Evolutionary conservation across 495 filamentous ascomycete species (phyloP).

Genomic region (Talaromyces proteolyticus): DNA sequence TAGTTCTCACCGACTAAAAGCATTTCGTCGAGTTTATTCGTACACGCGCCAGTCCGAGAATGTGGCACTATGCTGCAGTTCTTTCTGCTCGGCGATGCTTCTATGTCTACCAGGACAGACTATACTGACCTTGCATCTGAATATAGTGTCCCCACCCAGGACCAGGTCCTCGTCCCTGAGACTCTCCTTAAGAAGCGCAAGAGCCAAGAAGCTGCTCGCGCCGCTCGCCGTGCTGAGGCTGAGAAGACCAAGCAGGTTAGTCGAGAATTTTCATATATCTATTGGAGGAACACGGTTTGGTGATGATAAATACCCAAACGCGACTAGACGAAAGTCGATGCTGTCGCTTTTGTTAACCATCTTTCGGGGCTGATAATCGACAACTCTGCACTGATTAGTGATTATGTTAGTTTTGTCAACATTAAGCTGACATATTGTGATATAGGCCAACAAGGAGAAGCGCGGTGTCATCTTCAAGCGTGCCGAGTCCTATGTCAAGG

Average conservation of each 20-base stretch:
- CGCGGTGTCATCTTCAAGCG: slow-evolving; percentile 98
- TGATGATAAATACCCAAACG: slow-evolving; percentile 77
- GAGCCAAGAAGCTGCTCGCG: slow-evolving; percentile 96
- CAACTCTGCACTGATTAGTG: slow-evolving; percentile 15
- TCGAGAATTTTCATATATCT: slow-evolving; percentile 21
- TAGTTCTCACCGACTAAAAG: slow-evolving; percentile 70
- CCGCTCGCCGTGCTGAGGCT: slow-evolving; percentile 71
- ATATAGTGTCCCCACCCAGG: slow-evolving; percentile 65
- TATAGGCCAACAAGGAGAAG: slow-evolving; percentile 93
- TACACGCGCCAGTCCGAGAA: slow-evolving; percentile 65
- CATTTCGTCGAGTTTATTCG: slow-evolving; percentile 72
- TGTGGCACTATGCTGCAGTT: slow-evolving; percentile 86
- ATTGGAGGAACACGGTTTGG: slow-evolving; percentile 32
- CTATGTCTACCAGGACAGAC: slow-evolving; percentile 56
- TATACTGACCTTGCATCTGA: slow-evolving; percentile 59
- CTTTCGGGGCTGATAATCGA: slow-evolving; percentile 95
- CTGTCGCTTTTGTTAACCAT: slow-evolving; percentile 96
- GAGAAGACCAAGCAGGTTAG: slow-evolving; percentile 87
- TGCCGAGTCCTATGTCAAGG: slow-evolving; percentile 98
- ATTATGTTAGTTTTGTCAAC: slow-evolving; percentile 12
- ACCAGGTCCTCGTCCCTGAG: slow-evolving; percentile 94
- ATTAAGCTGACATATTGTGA: slow-evolving; percentile 30
- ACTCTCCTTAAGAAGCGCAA: slow-evolving; percentile 99
- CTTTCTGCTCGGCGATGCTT: slow-evolving; percentile 78
- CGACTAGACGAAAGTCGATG: slow-evolving; percentile 96